phyloP scores from a whole-genome alignment of 305 asterid genomes.

The Salvia sclarea region DNA sequence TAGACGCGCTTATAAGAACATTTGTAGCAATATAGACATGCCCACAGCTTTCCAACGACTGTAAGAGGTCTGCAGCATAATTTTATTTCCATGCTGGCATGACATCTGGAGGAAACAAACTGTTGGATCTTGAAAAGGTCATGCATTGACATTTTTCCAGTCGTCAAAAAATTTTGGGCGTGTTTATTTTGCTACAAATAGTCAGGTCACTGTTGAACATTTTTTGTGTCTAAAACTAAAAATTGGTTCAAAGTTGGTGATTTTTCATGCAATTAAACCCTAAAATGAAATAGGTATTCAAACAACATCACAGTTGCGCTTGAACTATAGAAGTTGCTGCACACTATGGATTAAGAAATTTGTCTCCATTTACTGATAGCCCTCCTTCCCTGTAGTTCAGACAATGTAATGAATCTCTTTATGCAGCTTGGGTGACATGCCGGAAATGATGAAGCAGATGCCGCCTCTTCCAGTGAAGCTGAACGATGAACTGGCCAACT shows the following conservation, averaged over 20 bases:
- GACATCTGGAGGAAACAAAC: background rate
- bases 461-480: slow-evolving; percentile 91
- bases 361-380: background rate
- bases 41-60: background rate
- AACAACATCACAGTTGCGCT: background rate
- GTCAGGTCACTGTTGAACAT: background rate
- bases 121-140: background rate
- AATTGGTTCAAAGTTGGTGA: background rate
- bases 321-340: slow-evolving; percentile 1
- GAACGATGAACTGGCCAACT: slow-evolving; percentile 71
- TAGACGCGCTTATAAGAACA: background rate
- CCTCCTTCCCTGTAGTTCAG: background rate
- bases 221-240: background rate
- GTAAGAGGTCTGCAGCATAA: background rate
- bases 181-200: background rate
- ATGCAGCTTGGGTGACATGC: slow-evolving; percentile 57
- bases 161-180: background rate
- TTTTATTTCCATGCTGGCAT: background rate
- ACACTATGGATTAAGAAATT: background rate
- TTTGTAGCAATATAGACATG: background rate
- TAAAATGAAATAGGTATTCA: background rate
- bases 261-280: background rate
- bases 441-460: slow-evolving; percentile 81
- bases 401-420: slow-evolving; percentile 26
- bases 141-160: background rate